phyloP scores from a whole-genome alignment of 163 green algal genomes.

The Prototheca wickerhamii region DNA sequence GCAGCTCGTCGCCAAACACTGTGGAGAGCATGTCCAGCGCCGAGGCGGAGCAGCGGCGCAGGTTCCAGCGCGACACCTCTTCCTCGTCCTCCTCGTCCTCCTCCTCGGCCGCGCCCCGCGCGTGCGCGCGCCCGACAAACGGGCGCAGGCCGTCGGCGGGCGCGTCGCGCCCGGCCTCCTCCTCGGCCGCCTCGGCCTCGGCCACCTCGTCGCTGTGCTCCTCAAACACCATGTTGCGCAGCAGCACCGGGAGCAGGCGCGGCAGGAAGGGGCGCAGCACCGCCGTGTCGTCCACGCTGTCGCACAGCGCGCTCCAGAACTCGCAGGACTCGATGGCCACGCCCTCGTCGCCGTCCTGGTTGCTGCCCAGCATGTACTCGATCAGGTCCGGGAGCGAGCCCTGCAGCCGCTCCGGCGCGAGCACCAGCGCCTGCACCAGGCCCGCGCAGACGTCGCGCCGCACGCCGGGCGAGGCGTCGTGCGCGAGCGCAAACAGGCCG shows the following conservation, averaged over 20 bases:
- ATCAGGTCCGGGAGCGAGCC: slow-evolving; percentile 56
- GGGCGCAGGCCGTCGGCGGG: neutral
- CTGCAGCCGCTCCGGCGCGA: slow-evolving; percentile 54
- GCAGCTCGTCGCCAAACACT: slow-evolving; percentile 77
- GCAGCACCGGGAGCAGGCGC: slow-evolving; percentile 78
- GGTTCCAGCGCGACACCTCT: slow-evolving; percentile 70
- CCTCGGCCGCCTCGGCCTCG: slow-evolving; percentile 72
- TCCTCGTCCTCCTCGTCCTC: slow-evolving; percentile 33
- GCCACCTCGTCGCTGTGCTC: slow-evolving; percentile 91
- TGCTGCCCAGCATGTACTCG: slow-evolving; percentile 81
- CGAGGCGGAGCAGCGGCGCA: slow-evolving; percentile 77
- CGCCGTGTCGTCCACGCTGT: slow-evolving; percentile 51
- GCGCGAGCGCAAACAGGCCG: slow-evolving; percentile 69
- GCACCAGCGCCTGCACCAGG: slow-evolving; percentile 59
- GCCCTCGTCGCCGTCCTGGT: slow-evolving; percentile 64
- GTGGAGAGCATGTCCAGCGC: slow-evolving; percentile 82
- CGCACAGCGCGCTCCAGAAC: slow-evolving; percentile 90
- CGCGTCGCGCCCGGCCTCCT: slow-evolving; percentile 28
- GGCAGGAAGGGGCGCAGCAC: slow-evolving; percentile 69
- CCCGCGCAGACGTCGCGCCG: slow-evolving; percentile 63
- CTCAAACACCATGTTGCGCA: slow-evolving; percentile 96
- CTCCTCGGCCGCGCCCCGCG: slow-evolving; percentile 37
- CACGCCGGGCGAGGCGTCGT: slow-evolving; percentile 47
- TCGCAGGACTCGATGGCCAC: slow-evolving; percentile 89
- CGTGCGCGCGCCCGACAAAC: slow-evolving; percentile 4